phyloP scores from a whole-genome alignment of 768 basidiomycete genomes.

The Leccinum aurantiacum region DNA sequence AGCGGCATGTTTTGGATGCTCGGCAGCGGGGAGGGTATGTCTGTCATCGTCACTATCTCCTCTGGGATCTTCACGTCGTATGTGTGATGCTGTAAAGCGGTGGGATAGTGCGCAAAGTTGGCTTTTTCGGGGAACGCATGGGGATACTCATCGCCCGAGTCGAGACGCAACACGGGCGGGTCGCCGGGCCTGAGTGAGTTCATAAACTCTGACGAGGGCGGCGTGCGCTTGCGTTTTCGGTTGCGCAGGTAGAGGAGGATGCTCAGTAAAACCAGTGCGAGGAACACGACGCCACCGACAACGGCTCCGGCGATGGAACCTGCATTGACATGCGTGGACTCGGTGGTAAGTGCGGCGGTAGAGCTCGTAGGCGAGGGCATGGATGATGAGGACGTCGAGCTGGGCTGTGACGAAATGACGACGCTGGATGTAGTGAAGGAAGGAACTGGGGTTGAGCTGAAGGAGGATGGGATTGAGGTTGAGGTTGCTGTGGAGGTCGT shows the following conservation, averaged over 20 bases:
- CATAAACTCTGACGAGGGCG: constrained; percentile 63
- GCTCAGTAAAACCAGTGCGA: constrained; percentile 36
- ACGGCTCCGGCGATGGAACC: constrained; percentile 57
- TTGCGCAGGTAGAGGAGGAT: constrained; percentile 44
- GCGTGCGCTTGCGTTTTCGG: constrained; percentile 40
- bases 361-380: background rate
- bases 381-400: background rate
- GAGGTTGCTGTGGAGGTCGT: background rate
- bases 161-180: constrained; percentile 30
- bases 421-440: background rate
- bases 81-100: constrained; percentile 5
- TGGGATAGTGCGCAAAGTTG: constrained; percentile 3
- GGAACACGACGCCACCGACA: constrained; percentile 46
- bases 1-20: constrained; percentile 23
- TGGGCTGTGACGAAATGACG: background rate
- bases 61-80: constrained; percentile 17
- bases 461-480: background rate
- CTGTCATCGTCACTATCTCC: constrained; percentile 6
- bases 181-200: constrained; percentile 26
- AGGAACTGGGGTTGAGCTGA: background rate
- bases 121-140: constrained; percentile 21
- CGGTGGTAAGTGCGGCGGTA: constrained; percentile 10
- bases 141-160: constrained; percentile 18
- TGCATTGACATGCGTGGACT: constrained; percentile 19
- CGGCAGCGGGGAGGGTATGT: constrained; percentile 11